Percentiles rank a stretch among this genome's conserved stretches.
These are phyloP conservation scores for Iris pallida DNA, from an alignment of 116 monocot species.

Conservation along the genomic window DNA sequence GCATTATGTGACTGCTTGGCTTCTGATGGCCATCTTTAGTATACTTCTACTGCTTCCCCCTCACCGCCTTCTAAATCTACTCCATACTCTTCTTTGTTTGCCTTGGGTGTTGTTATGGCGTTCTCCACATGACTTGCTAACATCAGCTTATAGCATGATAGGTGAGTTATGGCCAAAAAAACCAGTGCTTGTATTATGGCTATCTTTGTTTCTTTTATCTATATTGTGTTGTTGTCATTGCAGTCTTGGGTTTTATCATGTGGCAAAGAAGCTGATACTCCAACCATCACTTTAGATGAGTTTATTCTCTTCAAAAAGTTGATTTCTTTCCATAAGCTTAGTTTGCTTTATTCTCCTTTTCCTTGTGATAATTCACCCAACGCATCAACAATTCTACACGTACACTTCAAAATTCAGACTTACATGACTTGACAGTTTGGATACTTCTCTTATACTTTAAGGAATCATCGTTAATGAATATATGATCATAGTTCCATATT, in stretches of 20 bases:
- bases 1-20: constrained; percentile 68
- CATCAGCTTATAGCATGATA: constrained; percentile 81
- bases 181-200: not conserved
- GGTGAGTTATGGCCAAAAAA: constrained; percentile 22
- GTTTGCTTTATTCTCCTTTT: not conserved
- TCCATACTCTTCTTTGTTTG: constrained; percentile 77
- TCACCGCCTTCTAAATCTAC: constrained; percentile 77
- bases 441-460: too few species aligned
- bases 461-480: too few species aligned
- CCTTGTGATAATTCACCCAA: not conserved
- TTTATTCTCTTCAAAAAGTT: constrained; percentile 66
- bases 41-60: constrained; percentile 58
- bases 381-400: too few species aligned
- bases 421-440: too few species aligned
- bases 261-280: constrained; percentile 86
- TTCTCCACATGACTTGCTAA: constrained; percentile 83
- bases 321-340: constrained; percentile 61
- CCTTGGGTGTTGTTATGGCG: constrained; percentile 78
- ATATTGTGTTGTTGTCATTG: constrained; percentile 3
- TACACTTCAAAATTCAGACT: too few species aligned
- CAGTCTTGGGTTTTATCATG: constrained; percentile 89
- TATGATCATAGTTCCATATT: too few species aligned
- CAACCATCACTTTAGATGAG: constrained; percentile 74
- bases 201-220: not conserved
- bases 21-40: constrained; percentile 63